phyloP scores from a whole-genome alignment of 2,329 filamentous ascomycete species.

The Aspergillus latus region DNA sequence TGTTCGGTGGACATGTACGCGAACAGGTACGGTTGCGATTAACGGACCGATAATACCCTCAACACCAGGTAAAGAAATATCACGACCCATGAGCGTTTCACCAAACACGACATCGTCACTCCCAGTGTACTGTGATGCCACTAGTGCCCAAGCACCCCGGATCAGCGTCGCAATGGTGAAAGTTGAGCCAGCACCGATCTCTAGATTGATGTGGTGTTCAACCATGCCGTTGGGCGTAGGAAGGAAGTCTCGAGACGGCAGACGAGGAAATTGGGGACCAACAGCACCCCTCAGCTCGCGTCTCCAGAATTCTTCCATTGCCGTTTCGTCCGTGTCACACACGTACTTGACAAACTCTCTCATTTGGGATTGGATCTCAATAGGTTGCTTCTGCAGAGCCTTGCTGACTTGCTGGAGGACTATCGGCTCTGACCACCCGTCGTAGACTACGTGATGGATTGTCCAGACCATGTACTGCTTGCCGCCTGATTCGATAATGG shows the following conservation, averaged over 20 bases:
- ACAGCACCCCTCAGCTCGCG: constrained; percentile 46
- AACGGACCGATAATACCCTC: constrained; percentile 52
- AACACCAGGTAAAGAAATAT: constrained; percentile 46
- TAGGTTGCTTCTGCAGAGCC: constrained; percentile 22
- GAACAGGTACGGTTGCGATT: constrained; percentile 51
- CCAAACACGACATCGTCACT: constrained; percentile 51
- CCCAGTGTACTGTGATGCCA: constrained; percentile 47
- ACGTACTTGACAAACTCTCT: constrained; percentile 53
- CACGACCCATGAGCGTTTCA: constrained; percentile 52
- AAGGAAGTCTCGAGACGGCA: constrained; percentile 50
- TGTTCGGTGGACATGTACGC: constrained; percentile 37
- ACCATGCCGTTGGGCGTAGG: constrained; percentile 46
- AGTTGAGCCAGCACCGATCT: constrained; percentile 23
- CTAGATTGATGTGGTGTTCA: constrained; percentile 42
- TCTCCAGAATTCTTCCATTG: constrained; percentile 50
- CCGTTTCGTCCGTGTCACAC: constrained; percentile 41
- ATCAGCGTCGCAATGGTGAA: constrained; percentile 51
- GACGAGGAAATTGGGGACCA: constrained; percentile 51
- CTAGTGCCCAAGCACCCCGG: constrained; percentile 50
- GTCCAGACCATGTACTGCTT: constrained; percentile 49
- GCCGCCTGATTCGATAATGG: constrained; percentile 30
- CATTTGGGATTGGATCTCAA: constrained; percentile 35
- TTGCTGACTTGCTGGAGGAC: constrained; percentile 37
- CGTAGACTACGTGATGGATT: constrained; percentile 54
- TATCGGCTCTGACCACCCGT: constrained; percentile 48